A percentile compares a stretch with the other conserved stretches of the same genome.
These are phyloP conservation scores for Brettanomyces naardenensis DNA, from an alignment of 805 yeast species.

Conservation along the genomic window DNA sequence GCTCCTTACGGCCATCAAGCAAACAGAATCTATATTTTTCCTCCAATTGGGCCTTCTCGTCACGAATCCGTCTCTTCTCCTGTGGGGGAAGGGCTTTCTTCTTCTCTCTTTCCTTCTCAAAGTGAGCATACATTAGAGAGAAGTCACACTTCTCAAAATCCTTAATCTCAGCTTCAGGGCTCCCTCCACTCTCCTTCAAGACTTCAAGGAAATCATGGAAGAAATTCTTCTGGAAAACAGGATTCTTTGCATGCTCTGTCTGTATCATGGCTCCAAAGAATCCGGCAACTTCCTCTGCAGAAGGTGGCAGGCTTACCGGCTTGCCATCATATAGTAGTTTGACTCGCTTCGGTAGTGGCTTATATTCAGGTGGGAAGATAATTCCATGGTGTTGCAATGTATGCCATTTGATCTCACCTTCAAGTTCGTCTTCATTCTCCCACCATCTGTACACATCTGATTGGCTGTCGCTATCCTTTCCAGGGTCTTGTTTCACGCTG, in stretches of 20 bases:
- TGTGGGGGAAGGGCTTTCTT: constrained; percentile 60
- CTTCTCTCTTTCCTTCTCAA: constrained; percentile 60
- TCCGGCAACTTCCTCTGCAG: constrained; percentile 95
- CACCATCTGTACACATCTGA: constrained; percentile 66
- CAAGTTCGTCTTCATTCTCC: constrained; percentile 68
- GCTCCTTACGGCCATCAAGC: constrained; percentile 82
- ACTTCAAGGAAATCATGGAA: constrained; percentile 71
- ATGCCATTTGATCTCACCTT: constrained; percentile 79
- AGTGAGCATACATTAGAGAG: constrained; percentile 61
- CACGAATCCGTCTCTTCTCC: constrained; percentile 69
- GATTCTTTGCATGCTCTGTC: constrained; percentile 82
- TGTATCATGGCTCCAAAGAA: constrained; percentile 85
- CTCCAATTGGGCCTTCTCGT: constrained; percentile 67
- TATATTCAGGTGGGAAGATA: constrained; percentile 86
- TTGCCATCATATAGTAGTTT: constrained; percentile 69
- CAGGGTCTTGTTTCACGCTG: constrained; percentile 11
- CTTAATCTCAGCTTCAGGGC: constrained; percentile 38
- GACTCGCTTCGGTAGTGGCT: constrained; percentile 72
- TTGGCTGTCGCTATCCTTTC: constrained; percentile 16
- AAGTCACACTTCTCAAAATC: constrained; percentile 73
- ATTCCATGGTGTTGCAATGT: constrained; percentile 86
- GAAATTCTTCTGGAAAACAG: constrained; percentile 80
- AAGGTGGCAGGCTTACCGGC: constrained; percentile 66
- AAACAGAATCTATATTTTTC: constrained; percentile 76
- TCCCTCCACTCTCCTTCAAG: constrained; percentile 62